Base-by-base conservation (phyloP, 106 monocot genomes). In the Apostasia shenzhenica region DNA sequence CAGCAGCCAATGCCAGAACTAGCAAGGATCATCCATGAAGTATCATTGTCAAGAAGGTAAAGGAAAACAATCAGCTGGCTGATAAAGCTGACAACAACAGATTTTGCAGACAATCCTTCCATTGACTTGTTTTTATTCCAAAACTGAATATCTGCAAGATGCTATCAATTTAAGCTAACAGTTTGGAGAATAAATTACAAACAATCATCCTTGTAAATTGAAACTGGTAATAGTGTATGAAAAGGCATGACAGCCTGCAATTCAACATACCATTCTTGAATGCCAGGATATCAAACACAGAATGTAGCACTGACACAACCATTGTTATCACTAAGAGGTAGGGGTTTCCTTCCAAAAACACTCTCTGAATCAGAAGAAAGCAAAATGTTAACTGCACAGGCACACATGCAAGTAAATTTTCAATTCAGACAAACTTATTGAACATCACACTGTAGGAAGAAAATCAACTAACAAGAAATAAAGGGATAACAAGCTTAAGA, bases 61-160 rank as follows among this genome's bases (percentile, higher is more conserved):
- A 97, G 92, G 72, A 97, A 97, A 78, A 97, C 75, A 79, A 97
- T 81, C 66, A 97, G 78, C 81, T 97, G 95, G 14, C 89, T 87
- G 13, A 97, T 77, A 72, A 97, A 97, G 72, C 81, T 97, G 53
- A 97, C 89, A 84, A 97, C 81, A 47, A 97, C 95, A 1, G 95
- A 92, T 80, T 92, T 97, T 71, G 95, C 95, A 80, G 95, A 97
- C 54, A 97, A 70, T 50, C 95, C 95, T 73, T 97, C 95, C 95
- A 97, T 97, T 9, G 95, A 97, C 64, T 97, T 97, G 68, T 97
- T 97, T 63, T 97, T 97, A 71, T 97, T 97, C 95, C 95, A 97
- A 81, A 97, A 97, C 48, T 97, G 95, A 74, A 97, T 97, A 85
- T 97, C 95, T 97, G 75, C 49, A 86, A 45, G 9, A 55, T 45